These are phyloP conservation scores for Ustilago shanxiensis DNA, from an alignment of 1,284 basidiomycete species.

Conservation along the genomic window DNA sequence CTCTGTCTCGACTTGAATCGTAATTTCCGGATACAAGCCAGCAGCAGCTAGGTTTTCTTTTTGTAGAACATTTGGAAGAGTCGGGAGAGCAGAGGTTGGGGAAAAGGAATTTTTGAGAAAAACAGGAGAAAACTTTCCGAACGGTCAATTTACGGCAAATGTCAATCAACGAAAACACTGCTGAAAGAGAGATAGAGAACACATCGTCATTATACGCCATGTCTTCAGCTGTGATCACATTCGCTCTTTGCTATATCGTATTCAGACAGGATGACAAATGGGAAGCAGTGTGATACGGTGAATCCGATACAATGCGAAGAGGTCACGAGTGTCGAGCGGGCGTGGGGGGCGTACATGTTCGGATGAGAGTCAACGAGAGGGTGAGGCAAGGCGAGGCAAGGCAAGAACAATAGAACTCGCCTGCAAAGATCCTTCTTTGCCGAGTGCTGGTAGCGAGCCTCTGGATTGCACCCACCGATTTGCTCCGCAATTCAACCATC, in stretches of 20 bases:
- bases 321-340: neutral
- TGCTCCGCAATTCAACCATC: neutral
- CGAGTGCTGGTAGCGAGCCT: neutral
- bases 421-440: neutral
- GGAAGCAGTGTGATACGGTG: neutral
- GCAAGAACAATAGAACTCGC: slow-evolving; percentile 2
- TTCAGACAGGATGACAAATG: slow-evolving; percentile 3
- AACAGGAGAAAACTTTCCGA: slow-evolving; percentile 31
- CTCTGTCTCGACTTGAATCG: neutral
- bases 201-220: neutral
- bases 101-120: neutral
- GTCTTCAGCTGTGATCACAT: neutral
- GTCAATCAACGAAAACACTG: neutral
- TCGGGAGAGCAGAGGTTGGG: neutral
- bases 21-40: too few relatives aligned
- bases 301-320: neutral
- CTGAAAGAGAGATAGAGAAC: neutral
- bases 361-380: neutral
- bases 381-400: too few relatives aligned
- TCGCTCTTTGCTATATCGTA: too few relatives aligned
- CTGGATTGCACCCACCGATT: neutral
- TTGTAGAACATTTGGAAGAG: neutral
- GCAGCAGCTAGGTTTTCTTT: neutral
- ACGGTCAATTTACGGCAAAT: slow-evolving; percentile 24
- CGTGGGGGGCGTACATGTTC: neutral